A percentile compares a stretch with the other conserved stretches of the same genome.
phyloP scores from a whole-genome alignment of 768 basidiomycete genomes.

The Panaeolus papilionaceus region DNA sequence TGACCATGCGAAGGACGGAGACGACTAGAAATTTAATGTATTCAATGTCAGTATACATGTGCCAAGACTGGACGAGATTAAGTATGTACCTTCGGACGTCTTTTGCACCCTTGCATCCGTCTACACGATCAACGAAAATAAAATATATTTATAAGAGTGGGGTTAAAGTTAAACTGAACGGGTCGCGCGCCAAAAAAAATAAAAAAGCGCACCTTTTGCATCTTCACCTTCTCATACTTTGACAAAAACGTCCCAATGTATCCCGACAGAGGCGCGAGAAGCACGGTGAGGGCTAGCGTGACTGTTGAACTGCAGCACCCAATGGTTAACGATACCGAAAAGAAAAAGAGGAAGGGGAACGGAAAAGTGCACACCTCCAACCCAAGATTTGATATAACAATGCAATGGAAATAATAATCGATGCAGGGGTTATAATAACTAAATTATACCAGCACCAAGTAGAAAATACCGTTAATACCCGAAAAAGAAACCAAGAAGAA shows the following conservation, averaged over 20 bases:
- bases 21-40: conserved; percentile 39
- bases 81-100: conserved; percentile 58
- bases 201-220: conserved; percentile 46
- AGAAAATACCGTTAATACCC: neutral
- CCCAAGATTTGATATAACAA: conserved; percentile 55
- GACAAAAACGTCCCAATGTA: conserved; percentile 56
- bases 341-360: neutral
- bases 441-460: neutral
- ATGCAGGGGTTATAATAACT: conserved; percentile 47
- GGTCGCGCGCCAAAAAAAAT: too few species aligned
- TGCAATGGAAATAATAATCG: conserved; percentile 42
- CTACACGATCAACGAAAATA: conserved; percentile 13
- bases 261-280: conserved; percentile 64
- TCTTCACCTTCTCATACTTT: conserved; percentile 50
- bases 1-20: conserved; percentile 69
- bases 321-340: neutral
- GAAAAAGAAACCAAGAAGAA: too few species aligned
- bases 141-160: too few species aligned
- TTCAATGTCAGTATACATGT: too few species aligned
- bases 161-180: too few species aligned
- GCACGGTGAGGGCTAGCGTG: conserved; percentile 57
- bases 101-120: conserved; percentile 64
- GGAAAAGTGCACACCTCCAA: conserved; percentile 42
- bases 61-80: too few species aligned
- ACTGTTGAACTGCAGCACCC: conserved; percentile 51